Conservation (phyloP, 257 asterid genomes). For the Fraxinus anomala region DNA sequence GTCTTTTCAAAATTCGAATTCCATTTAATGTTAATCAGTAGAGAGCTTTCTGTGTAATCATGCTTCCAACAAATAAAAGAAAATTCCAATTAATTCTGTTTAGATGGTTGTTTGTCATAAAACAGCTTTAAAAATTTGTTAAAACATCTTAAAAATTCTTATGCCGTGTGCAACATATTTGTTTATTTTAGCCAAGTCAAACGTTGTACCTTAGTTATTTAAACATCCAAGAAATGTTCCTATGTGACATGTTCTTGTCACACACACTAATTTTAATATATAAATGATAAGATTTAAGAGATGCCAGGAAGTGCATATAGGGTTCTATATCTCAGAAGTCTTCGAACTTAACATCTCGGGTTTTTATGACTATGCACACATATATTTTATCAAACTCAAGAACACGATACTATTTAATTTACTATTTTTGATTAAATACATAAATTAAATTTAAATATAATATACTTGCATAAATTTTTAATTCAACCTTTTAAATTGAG, state of each 20-base stretch:
- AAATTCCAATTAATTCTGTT: too few relatives aligned
- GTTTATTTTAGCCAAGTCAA: conserved; percentile 1
- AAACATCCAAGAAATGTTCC: background rate
- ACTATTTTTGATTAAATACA: too few relatives aligned
- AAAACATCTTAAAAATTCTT: too few relatives aligned
- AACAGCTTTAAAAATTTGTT: background rate
- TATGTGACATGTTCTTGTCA: background rate
- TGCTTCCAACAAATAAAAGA: background rate
- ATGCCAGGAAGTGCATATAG: background rate
- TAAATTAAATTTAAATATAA: too few relatives aligned
- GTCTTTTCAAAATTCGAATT: background rate
- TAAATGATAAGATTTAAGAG: background rate
- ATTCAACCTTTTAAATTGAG: background rate
- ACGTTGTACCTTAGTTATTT: background rate
- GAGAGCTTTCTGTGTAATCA: background rate
- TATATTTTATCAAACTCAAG: too few relatives aligned
- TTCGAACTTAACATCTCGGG: background rate
- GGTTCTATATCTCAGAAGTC: background rate
- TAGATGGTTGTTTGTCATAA: background rate
- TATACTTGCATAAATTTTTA: too few relatives aligned
- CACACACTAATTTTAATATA: background rate
- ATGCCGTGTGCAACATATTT: background rate
- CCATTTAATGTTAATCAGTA: background rate
- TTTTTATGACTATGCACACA: background rate
- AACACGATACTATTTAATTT: too few relatives aligned